Evolutionary conservation across 257 asterid species (phyloP), one percentile per base, ranked within the genome.

Genomic region (Scutellaria baicalensis): DNA sequence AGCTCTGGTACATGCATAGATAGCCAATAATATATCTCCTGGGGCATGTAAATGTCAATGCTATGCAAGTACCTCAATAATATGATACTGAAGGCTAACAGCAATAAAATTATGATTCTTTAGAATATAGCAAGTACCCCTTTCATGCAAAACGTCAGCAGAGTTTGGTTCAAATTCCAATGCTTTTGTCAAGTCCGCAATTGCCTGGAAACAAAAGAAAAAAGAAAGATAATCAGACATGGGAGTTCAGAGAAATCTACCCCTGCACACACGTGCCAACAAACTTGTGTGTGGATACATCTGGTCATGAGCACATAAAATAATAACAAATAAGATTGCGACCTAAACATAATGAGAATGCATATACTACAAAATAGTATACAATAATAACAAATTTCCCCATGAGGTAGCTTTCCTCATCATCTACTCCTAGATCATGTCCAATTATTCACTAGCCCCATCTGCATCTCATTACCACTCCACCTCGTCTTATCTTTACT

Each of bases 111-210:
- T 62, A 51, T 42, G 14, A 38, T 48, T 69, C 49, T 27, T 16
- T 64, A 50, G 14, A 66, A 52, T 16, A 50, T 64, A 36, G 68
- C 33, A 65, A 73, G 44, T 81, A 94, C 99, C 99, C 77, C 97
- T 87, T 83, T 94, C 99, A 80, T 94, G 99, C 79, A 91, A 81
- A 73, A 94, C 75, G 73, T 91, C 99, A 14, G 86, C 81, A 6
- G 91, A 80, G 69, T 88, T 78, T 69, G 95, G 87, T 78, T 91
- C 99, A 72, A 88, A 88, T 74, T 91, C 96, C 84, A 94, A 79
- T 54, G 97, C 97, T 84, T 91, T 92, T 18, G 97, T 89, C 90
- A 94, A 78, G 84, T 94, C 99, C 35, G 87, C 76, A 79, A 94
- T 89, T 77, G 97, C 99, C 99, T 94, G 92, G 68, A 55, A 65